These are phyloP conservation scores for Lipomyces japonicus DNA, from an alignment of 805 yeast species.

Conservation along the genomic window DNA sequence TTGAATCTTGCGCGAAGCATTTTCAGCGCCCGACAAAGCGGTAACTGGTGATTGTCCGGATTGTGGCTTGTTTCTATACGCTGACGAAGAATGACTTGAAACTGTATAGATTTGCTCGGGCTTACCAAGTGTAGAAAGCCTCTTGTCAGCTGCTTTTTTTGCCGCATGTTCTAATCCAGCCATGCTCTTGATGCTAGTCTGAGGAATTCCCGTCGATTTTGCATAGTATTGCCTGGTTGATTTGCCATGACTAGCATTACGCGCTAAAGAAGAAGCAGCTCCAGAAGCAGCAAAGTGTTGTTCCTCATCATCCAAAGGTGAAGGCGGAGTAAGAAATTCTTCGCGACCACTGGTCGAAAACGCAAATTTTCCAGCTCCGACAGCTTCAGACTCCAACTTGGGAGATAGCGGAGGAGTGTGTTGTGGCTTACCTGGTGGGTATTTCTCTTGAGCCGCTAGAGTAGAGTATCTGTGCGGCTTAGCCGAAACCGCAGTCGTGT, in stretches of 20 bases:
- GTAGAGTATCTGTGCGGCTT: not conserved
- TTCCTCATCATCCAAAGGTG: slow-evolving; percentile 3
- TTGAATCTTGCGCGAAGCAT: slow-evolving; percentile 20
- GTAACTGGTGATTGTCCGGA: slow-evolving; percentile 13
- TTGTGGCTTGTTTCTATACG: slow-evolving; percentile 23
- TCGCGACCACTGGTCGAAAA: slow-evolving; percentile 8
- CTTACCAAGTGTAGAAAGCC: slow-evolving; percentile 20
- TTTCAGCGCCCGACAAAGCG: slow-evolving; percentile 30
- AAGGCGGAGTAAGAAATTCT: slow-evolving; percentile 7
- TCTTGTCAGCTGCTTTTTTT: slow-evolving; percentile 13
- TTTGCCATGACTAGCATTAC: not conserved
- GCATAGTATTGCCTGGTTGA: not conserved
- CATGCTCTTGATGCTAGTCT: not conserved
- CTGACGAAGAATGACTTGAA: slow-evolving; percentile 14
- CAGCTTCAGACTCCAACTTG: slow-evolving; percentile 14
- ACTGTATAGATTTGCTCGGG: slow-evolving; percentile 8
- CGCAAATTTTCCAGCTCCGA: slow-evolving; percentile 15
- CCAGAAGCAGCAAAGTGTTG: not conserved
- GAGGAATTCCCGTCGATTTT: not conserved
- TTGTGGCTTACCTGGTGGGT: not conserved
- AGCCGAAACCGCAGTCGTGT: slow-evolving; percentile 1
- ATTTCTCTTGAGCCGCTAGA: not conserved
- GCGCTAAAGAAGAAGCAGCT: slow-evolving; percentile 1
- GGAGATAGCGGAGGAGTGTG: slow-evolving; percentile 12
- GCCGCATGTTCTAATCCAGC: slow-evolving; percentile 19